Evolutionary conservation across 2,329 filamentous ascomycete genomes (phyloP).

Genomic region (Fusarium papillatum): DNA sequence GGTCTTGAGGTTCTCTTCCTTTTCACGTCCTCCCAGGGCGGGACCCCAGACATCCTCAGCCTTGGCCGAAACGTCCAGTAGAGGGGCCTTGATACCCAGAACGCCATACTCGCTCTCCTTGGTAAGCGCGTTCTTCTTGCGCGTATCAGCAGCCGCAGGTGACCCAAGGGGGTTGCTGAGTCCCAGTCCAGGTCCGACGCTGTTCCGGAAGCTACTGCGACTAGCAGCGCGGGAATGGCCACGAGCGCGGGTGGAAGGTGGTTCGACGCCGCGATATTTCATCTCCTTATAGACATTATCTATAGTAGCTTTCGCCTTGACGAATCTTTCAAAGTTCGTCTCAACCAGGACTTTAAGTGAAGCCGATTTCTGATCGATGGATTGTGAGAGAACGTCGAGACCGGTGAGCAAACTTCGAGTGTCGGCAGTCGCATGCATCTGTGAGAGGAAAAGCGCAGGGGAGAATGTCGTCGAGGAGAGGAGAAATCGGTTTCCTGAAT

Average conservation of each 20-base stretch:
- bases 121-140: conserved; percentile 89
- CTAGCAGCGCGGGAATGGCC: conserved; percentile 77
- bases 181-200: conserved; percentile 53
- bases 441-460: conserved; percentile 90
- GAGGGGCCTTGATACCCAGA: conserved; percentile 86
- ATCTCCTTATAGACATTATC: conserved; percentile 99
- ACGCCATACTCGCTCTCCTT: conserved; percentile 96
- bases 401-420: conserved; percentile 86
- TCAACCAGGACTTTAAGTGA: conserved; percentile 97
- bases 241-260: conserved; percentile 56
- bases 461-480: conserved; percentile 97
- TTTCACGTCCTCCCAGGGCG: conserved; percentile 89
- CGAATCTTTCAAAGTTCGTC: conserved; percentile 98
- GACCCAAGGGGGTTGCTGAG: conserved; percentile 54
- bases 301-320: conserved; percentile 96
- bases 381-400: conserved; percentile 87
- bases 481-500: conserved; percentile 87
- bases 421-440: conserved; percentile 89
- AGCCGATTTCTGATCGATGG: conserved; percentile 97
- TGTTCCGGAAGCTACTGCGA: conserved; percentile 74
- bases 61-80: conserved; percentile 92
- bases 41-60: conserved; percentile 99
- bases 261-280: conserved; percentile 78
- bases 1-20: conserved; percentile 87
- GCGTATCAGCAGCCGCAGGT: conserved; percentile 62